Base-by-base conservation (phyloP, 352 stramenopile genomes). In the Plasmopara viticola region DNA sequence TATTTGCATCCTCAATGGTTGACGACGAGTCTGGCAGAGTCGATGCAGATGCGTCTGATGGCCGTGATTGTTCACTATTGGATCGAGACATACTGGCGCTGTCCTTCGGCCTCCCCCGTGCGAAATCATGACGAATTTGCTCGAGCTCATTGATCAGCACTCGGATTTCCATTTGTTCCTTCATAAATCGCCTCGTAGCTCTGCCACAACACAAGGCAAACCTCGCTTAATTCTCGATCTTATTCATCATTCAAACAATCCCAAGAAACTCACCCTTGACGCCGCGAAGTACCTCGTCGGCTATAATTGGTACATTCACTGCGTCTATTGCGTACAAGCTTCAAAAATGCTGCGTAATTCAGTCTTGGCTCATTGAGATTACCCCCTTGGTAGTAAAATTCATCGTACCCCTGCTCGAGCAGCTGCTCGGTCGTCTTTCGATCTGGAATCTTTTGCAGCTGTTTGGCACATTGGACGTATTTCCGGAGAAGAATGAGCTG, bases 331-430 rank as follows among this genome's bases (percentile, higher is more conserved):
- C 78, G 78, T 28, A 88, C 68, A 6, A 85, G 66, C 59, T 85
- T 86, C 15, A 86, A 52, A 50, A 88, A 88, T 6, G 74, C 66
- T 6, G 70, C 35, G 60, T 88, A 86, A 12, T 40, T 61, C 34
- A 88, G 62, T 29, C 73, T 64, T 25, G 66, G 72, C 46, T 88
- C 78, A 51, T 72, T 73, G 7, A 82, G 38, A 44, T 68, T 78
- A 15, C 78, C 78, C 38, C 74, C 74, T 39, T 80, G 68, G 44
- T 82, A 76, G 48, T 81, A 84, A 47, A 84, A 88, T 65, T 85
- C 74, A 55, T 84, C 74, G 51, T 86, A 85, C 4, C 63, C 78
- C 17, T 85, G 68, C 37, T 80, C 66, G n/a, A 86, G 63, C 34
- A 88, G 38, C 33, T 82, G 74, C 57, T 86, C 74, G 8, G 78